Percentiles rank a stretch among this genome's conserved stretches.
These are phyloP conservation scores for Alternaria sp. DNA, from an alignment of 2,329 filamentous ascomycete species.

Conservation along the genomic window DNA sequence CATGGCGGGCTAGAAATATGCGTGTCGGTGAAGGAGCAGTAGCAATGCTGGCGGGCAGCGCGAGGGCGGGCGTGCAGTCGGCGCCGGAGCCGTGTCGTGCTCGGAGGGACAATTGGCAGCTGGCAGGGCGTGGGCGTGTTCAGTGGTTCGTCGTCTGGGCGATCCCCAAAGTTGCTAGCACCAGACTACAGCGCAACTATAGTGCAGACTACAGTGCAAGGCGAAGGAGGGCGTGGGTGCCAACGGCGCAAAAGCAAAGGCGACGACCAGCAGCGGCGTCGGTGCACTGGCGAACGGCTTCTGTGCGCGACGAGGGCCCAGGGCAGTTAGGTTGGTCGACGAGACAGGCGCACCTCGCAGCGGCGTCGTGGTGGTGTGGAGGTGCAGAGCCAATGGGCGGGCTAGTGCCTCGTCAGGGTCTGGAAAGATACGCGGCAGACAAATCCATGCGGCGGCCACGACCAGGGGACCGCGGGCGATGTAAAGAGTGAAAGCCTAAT, in stretches of 20 bases:
- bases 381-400: constrained; percentile 13
- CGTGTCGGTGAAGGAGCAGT: constrained; percentile 2
- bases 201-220: not conserved
- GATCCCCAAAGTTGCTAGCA: not conserved
- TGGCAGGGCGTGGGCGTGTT: not conserved
- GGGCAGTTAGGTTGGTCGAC: not conserved
- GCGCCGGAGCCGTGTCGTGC: not conserved
- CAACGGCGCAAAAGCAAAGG: constrained; percentile 7
- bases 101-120: not conserved
- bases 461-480: not conserved
- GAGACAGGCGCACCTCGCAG: constrained; percentile 5
- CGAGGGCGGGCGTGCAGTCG: constrained; percentile 1
- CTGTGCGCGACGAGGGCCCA: constrained; percentile 11
- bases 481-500: not conserved
- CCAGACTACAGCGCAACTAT: not conserved
- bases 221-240: not conserved
- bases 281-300: constrained; percentile 13
- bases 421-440: constrained; percentile 10
- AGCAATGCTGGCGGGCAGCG: constrained; percentile 1
- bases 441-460: not conserved
- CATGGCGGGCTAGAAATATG: constrained; percentile 47
- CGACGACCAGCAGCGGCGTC: not conserved
- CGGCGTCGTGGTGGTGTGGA: constrained; percentile 10
- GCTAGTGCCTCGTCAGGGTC: constrained; percentile 9
- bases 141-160: constrained; percentile 8